Percentiles rank a stretch among this genome's conserved stretches.
Evolutionary conservation across 148 eudicot genomes (phyloP).

Genomic region (Cornus suecica): DNA sequence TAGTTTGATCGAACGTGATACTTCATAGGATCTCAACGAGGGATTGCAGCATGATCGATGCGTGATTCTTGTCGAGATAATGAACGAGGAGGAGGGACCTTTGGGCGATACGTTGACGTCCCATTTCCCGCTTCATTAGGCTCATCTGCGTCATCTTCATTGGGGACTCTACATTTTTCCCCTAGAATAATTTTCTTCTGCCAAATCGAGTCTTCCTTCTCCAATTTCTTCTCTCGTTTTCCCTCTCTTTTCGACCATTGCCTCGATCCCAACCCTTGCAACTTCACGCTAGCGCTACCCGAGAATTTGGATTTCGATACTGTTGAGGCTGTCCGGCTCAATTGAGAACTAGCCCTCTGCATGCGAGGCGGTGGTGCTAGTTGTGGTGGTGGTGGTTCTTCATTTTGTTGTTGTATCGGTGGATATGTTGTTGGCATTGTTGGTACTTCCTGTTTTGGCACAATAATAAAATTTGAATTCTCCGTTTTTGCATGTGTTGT

Average conservation of each 20-base stretch:
- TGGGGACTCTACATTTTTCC: conserved; percentile 55
- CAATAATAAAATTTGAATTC: neutral
- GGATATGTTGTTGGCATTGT: neutral
- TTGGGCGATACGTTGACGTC: conserved; percentile 36
- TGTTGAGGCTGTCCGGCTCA: conserved; percentile 21
- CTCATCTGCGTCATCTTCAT: conserved; percentile 32
- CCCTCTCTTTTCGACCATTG: conserved; percentile 12
- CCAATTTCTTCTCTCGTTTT: conserved; percentile 20
- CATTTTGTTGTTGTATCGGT: neutral
- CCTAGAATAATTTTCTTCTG: conserved; percentile 57
- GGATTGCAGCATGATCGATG: conserved; percentile 17
- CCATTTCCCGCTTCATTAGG: conserved; percentile 37
- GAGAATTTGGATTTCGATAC: conserved; percentile 21
- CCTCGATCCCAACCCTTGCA: conserved; percentile 15
- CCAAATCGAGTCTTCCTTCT: conserved; percentile 53
- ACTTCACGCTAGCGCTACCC: conserved; percentile 48
- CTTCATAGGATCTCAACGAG: conserved; percentile 11
- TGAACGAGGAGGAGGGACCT: conserved; percentile 16
- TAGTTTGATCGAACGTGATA: conserved; percentile 15
- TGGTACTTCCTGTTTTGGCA: neutral
- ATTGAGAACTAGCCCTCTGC: conserved; percentile 16
- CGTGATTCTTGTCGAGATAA: conserved; percentile 16
- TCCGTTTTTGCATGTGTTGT: neutral
- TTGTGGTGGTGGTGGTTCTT: conserved; percentile 22
- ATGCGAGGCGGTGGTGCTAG: conserved; percentile 32